These are phyloP conservation scores for Hypoxylon sp. DNA, from an alignment of 2,329 filamentous ascomycete species.

Conservation along the genomic window DNA sequence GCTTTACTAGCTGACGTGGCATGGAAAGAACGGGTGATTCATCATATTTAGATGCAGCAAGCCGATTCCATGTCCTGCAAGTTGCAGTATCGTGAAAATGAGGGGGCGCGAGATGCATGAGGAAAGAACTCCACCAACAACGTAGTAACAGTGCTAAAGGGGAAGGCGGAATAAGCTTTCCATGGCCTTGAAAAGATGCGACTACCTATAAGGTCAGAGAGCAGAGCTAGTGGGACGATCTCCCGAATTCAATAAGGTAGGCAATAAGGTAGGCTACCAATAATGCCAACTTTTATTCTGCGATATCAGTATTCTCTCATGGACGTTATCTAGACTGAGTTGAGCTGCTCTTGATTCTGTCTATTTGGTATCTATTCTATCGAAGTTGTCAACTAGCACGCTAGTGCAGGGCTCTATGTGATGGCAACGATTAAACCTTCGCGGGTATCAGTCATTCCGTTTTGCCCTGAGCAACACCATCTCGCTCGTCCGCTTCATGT, in stretches of 20 bases:
- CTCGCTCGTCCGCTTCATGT: conserved; percentile 68
- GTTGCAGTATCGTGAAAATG: not conserved
- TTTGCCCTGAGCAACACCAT: conserved; percentile 54
- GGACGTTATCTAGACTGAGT: not conserved
- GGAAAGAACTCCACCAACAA: not conserved
- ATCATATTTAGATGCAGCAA: conserved; percentile 5
- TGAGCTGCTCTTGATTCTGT: conserved; percentile 30
- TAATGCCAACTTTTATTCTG: no score
- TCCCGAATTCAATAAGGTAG: no score
- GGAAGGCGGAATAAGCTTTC: not conserved
- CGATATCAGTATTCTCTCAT: not conserved
- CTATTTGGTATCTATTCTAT: conserved; percentile 45
- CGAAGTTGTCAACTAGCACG: conserved; percentile 23
- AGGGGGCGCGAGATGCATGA: not conserved
- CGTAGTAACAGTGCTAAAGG: not conserved
- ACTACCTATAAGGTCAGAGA: not conserved
- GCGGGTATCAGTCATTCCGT: conserved; percentile 44
- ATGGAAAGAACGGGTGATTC: conserved; percentile 2
- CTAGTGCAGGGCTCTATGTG: conserved; percentile 31
- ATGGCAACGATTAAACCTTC: conserved; percentile 24
- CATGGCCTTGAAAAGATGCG: not conserved
- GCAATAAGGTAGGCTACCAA: no score
- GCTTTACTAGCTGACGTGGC: not conserved
- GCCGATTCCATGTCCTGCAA: not conserved
- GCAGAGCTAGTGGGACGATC: not conserved